These are phyloP conservation scores for Malus fusca DNA, from an alignment of 306 rosid species.

Conservation along the genomic window DNA sequence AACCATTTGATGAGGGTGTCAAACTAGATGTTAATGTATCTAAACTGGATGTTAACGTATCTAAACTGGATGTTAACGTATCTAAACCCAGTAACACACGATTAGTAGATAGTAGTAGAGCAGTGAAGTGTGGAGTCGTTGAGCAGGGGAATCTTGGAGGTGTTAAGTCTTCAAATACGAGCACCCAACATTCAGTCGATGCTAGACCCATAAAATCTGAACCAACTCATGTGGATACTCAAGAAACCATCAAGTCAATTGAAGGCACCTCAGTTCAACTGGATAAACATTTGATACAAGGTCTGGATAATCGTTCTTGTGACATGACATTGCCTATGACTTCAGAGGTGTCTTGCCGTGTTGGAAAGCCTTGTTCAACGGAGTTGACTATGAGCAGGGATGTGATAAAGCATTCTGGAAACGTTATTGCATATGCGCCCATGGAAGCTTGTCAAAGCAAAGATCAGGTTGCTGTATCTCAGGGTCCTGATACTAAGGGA, in stretches of 20 bases:
- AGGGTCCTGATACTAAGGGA: constrained; percentile 25
- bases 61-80: constrained; percentile 32
- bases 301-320: constrained; percentile 23
- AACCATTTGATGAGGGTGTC: constrained; percentile 54
- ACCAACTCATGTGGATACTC: constrained; percentile 24
- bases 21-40: constrained; percentile 31
- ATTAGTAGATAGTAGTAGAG: constrained; percentile 23
- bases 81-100: constrained; percentile 19
- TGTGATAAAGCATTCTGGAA: constrained; percentile 19
- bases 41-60: constrained; percentile 32
- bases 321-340: constrained; percentile 5
- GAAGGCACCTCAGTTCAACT: constrained; percentile 25
- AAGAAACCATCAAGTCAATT: constrained; percentile 22
- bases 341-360: constrained; percentile 12
- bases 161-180: constrained; percentile 19
- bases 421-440: constrained; percentile 14
- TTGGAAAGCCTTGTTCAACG: constrained; percentile 28
- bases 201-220: constrained; percentile 44
- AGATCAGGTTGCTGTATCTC: constrained; percentile 17
- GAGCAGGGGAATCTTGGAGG: constrained; percentile 24
- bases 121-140: constrained; percentile 34
- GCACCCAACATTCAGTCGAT: constrained; percentile 27
- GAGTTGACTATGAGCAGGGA: constrained; percentile 22
- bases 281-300: constrained; percentile 23
- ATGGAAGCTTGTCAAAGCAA: constrained; percentile 28